Evolutionary conservation across 768 basidiomycete genomes (phyloP), one percentile per base, ranked within the genome.

Genomic region (Amanita muscaria): DNA sequence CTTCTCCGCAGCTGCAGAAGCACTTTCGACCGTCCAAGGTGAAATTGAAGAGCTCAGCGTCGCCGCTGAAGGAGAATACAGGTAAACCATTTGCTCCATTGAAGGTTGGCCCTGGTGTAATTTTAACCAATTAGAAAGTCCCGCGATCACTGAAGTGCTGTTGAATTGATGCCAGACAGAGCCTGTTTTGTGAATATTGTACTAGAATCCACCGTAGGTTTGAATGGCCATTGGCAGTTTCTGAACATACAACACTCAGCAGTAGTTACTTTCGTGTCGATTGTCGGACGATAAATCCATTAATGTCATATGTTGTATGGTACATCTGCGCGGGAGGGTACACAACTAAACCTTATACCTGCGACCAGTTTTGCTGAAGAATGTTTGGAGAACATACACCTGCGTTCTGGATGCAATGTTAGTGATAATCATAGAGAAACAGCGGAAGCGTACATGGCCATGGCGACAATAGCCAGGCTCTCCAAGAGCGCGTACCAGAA

Each of bases 401-500:
- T 97, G 92, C 47, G 86, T 62, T 4, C 91, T 93, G 56, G 24
- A 21, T 37, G 19, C 31, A 9, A n/a, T n/a, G n/a, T n/a, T n/a
- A n/a, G n/a, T 44, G 19, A 53, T 29, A 45, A 15, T 7, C 25
- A 16, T 30, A 5, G 14, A 12, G 8, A 38, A 46, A 29, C 40
- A 44, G 11, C 22, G 23, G 31, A 42, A 11, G 72, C 91, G 47
- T 68, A 94, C 91, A 83, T 64, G 14, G 92, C 89, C 88, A 94
- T 94, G 32, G 74, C 80, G 48, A 90, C 70, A 33, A 94, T 73
- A 12, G 72, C 86, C 31, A 84, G 41, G 35, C 80, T 82, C 67
- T 94, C 91, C 35, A 90, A 63, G 3, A 90, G 68, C 1, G 81
- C 88, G 56, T 93, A 94, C 92, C 92, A 97, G 65, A 96, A 97